These are phyloP conservation scores for Aplosporella prunicola DNA, from an alignment of 2,329 filamentous ascomycete genomes.

Conservation along the genomic window DNA sequence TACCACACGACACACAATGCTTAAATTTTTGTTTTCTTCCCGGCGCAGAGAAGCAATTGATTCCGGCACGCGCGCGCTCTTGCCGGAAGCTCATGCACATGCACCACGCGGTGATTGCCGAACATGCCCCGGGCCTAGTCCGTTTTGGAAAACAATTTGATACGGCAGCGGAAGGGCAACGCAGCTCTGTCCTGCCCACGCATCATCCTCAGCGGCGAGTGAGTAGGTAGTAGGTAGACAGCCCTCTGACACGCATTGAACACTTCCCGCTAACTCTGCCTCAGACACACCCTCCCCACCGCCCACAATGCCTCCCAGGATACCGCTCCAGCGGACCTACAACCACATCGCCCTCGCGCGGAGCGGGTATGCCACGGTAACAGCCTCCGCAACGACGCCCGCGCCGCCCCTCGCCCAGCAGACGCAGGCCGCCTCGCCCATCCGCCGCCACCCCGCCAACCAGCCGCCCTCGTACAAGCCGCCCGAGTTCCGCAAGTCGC, in stretches of 20 bases:
- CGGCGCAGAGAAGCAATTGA: too few species aligned
- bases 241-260: too few species aligned
- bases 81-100: too few species aligned
- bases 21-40: too few species aligned
- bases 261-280: not conserved
- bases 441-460: conserved; percentile 48
- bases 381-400: conserved; percentile 41
- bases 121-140: conserved; percentile 5
- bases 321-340: conserved; percentile 23
- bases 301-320: conserved; percentile 28
- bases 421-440: conserved; percentile 33
- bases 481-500: conserved; percentile 79
- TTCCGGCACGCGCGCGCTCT: too few species aligned
- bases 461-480: conserved; percentile 84
- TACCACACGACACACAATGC: too few species aligned
- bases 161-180: too few species aligned
- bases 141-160: conserved; percentile 10
- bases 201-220: too few species aligned
- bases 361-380: conserved; percentile 43
- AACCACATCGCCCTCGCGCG: conserved; percentile 17
- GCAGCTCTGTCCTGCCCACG: too few species aligned
- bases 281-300: not conserved
- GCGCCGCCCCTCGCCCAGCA: conserved; percentile 44
- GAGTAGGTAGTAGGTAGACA: too few species aligned
- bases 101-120: too few species aligned